Conservation (phyloP, 176 grass and related monocot genomes). For the Canna indica region DNA sequence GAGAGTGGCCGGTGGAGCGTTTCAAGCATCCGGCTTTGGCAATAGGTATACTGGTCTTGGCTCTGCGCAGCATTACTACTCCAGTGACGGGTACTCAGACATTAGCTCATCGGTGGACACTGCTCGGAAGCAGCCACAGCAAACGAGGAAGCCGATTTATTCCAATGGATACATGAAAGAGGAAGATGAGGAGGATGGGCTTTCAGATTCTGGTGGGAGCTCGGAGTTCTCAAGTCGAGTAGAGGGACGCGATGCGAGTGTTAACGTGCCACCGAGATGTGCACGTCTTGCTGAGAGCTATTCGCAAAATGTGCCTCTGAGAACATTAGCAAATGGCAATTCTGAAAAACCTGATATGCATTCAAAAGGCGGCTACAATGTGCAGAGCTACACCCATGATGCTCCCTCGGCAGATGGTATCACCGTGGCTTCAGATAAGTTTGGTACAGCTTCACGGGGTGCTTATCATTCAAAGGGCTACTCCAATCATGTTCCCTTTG, state of each 20-base stretch:
- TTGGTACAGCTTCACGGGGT: neutral
- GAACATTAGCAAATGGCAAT: conserved; percentile 29
- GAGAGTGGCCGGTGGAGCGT: conserved; percentile 22
- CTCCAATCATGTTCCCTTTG: conserved; percentile 31
- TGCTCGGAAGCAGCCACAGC: conserved; percentile 32
- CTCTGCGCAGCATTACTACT: conserved; percentile 50
- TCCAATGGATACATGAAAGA: conserved; percentile 31
- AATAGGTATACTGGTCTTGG: conserved; percentile 29
- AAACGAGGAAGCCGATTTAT: conserved; percentile 26
- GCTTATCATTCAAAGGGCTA: conserved; percentile 22
- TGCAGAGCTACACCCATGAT: neutral
- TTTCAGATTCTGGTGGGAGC: conserved; percentile 57
- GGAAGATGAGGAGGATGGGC: conserved; percentile 50
- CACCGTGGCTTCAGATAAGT: neutral
- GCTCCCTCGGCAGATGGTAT: neutral
- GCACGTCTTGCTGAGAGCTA: conserved; percentile 36
- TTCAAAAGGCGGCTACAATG: conserved; percentile 10
- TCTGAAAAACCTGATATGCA: conserved; percentile 22
- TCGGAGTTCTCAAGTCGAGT: conserved; percentile 68
- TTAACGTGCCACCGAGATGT: conserved; percentile 35
- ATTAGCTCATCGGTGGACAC: conserved; percentile 85
- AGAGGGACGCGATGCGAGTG: conserved; percentile 13
- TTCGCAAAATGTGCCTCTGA: conserved; percentile 32
- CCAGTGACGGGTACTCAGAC: conserved; percentile 82
- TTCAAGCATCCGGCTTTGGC: conserved; percentile 12